These are phyloP conservation scores for Trichocomaceae sp. DNA, from an alignment of 2,329 filamentous ascomycete genomes.

Conservation along the genomic window DNA sequence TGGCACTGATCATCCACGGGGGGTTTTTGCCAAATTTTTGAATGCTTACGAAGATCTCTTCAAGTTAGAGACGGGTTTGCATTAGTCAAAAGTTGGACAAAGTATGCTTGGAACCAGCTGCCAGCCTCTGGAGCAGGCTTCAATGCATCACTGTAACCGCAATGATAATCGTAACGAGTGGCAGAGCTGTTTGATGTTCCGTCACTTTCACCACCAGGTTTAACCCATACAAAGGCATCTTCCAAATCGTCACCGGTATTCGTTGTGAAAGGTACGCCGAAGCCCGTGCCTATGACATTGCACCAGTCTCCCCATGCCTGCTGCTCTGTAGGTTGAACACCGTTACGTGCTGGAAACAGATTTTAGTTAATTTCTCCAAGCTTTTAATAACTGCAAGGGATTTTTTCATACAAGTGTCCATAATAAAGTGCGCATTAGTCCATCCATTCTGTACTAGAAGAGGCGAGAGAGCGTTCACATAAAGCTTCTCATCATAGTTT, in stretches of 20 bases:
- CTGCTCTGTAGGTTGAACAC: conserved; percentile 53
- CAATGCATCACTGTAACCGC: conserved; percentile 49
- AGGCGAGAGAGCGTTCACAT: conserved; percentile 47
- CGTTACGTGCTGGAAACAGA: conserved; percentile 47
- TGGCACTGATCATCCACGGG: no score
- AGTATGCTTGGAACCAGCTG: conserved; percentile 53
- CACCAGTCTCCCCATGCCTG: conserved; percentile 61
- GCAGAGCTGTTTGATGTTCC: conserved; percentile 46
- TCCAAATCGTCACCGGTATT: conserved; percentile 53
- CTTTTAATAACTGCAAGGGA: background rate
- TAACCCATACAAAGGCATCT: conserved; percentile 66
- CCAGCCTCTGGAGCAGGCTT: conserved; percentile 64
- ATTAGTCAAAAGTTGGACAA: conserved; percentile 24
- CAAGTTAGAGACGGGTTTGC: conserved; percentile 23
- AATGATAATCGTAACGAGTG: conserved; percentile 49
- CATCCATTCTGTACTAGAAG: conserved; percentile 39
- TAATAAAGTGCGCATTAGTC: conserved; percentile 51
- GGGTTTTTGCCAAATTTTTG: no score
- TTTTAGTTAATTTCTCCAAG: background rate
- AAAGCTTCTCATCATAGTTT: conserved; percentile 50
- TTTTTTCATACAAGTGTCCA: conserved; percentile 40
- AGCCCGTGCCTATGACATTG: conserved; percentile 58
- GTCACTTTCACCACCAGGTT: conserved; percentile 56
- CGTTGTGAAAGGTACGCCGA: conserved; percentile 58
- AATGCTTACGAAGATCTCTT: background rate